Evolutionary conservation across 75 land plant species (phyloP).

Genomic region (Azolla pinnata): DNA sequence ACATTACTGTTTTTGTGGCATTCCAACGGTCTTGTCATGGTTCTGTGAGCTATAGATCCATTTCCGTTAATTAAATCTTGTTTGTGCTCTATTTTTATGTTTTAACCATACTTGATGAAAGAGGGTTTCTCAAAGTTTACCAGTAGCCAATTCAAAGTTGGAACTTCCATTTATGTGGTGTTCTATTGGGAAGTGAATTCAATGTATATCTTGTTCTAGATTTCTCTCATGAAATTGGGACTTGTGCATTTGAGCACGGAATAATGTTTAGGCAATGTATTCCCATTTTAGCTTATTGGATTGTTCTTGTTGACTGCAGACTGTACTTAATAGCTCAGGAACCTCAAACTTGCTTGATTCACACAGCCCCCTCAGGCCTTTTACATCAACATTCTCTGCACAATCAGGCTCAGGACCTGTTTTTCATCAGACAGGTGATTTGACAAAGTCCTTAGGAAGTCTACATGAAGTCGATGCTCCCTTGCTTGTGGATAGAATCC

Average conservation of each 20-base stretch:
- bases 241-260: not conserved
- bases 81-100: not conserved
- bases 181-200: not conserved
- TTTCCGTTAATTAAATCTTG: not conserved
- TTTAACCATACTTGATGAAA: too few relatives aligned
- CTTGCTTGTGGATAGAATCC: not conserved
- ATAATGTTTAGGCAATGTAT: not conserved
- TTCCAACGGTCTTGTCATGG: not conserved
- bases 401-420: slow-evolving; percentile 64
- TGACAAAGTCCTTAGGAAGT: not conserved
- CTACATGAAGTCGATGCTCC: not conserved
- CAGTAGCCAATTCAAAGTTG: not conserved
- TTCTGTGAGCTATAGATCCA: not conserved
- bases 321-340: slow-evolving; percentile 53
- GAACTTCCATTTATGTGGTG: not conserved
- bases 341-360: slow-evolving; percentile 64
- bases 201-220: not conserved
- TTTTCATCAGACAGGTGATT: slow-evolving; percentile 66
- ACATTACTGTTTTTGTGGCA: not conserved
- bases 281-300: not conserved
- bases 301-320: slow-evolving; percentile 32
- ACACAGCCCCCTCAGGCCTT: slow-evolving; percentile 49
- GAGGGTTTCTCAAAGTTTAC: too few relatives aligned
- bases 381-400: slow-evolving; percentile 56
- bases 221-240: not conserved